Conservation (phyloP, 2,329 filamentous ascomycete species). For the Botrytis elliptica region DNA sequence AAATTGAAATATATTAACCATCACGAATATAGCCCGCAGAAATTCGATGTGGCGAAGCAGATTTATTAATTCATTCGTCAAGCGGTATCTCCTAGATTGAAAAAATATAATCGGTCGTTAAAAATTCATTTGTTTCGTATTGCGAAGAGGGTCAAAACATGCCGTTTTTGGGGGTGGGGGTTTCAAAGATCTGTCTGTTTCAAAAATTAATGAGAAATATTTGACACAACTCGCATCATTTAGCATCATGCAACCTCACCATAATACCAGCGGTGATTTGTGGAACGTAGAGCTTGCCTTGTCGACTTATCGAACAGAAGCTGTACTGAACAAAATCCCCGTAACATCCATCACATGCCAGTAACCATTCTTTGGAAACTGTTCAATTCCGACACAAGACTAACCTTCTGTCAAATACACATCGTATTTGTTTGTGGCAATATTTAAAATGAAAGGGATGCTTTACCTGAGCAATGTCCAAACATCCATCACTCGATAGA, state of each 20-base stretch:
- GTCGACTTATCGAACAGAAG: background rate
- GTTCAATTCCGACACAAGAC: constrained; percentile 1
- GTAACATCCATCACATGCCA: background rate
- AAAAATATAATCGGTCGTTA: background rate
- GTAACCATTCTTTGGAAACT: background rate
- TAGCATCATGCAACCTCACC: background rate
- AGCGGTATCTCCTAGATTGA: background rate
- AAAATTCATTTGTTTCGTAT: background rate
- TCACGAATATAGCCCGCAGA: background rate
- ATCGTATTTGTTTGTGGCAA: background rate
- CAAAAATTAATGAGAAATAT: background rate
- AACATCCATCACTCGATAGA: background rate
- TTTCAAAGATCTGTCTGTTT: background rate
- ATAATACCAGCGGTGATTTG: background rate
- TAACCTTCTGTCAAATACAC: background rate
- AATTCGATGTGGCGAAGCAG: background rate
- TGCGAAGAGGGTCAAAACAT: background rate
- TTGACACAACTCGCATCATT: background rate
- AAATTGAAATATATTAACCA: background rate
- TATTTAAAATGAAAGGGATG: background rate
- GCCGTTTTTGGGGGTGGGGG: background rate
- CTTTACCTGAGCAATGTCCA: constrained; percentile 2
- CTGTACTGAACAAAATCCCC: background rate
- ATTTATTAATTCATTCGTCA: background rate
- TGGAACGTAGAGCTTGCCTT: background rate